Conservation (phyloP, 2,329 filamentous ascomycete species). For the Ophiosphaerella korrae region DNA sequence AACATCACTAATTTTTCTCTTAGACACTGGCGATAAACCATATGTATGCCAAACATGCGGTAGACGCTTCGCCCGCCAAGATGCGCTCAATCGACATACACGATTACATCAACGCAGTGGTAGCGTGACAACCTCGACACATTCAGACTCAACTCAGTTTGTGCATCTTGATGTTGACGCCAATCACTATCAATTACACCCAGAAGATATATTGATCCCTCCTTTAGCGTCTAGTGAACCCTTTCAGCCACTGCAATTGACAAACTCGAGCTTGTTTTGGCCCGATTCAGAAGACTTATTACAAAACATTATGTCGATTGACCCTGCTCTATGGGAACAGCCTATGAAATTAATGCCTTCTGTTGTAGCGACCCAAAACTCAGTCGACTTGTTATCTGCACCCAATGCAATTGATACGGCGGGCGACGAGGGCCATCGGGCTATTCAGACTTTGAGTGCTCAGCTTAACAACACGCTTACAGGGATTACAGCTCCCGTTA, state of each 20-base stretch:
- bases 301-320: background rate
- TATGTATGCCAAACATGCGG: background rate
- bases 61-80: background rate
- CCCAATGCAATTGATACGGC: background rate
- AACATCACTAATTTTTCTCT: background rate
- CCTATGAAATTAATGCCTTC: background rate
- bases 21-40: background rate
- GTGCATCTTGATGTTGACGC: background rate
- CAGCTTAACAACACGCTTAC: background rate
- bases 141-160: background rate
- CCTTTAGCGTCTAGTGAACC: background rate
- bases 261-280: background rate
- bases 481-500: background rate
- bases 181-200: background rate
- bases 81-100: slow-evolving; percentile 1
- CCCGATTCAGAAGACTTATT: background rate
- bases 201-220: background rate
- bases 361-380: background rate
- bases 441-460: background rate
- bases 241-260: background rate
- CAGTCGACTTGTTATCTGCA: background rate
- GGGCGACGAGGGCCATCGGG: background rate
- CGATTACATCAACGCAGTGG: background rate
- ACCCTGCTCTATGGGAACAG: background rate
- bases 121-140: background rate